Conservation (phyloP, 306 rosid genomes). For the Macrotyloma uniflorum region DNA sequence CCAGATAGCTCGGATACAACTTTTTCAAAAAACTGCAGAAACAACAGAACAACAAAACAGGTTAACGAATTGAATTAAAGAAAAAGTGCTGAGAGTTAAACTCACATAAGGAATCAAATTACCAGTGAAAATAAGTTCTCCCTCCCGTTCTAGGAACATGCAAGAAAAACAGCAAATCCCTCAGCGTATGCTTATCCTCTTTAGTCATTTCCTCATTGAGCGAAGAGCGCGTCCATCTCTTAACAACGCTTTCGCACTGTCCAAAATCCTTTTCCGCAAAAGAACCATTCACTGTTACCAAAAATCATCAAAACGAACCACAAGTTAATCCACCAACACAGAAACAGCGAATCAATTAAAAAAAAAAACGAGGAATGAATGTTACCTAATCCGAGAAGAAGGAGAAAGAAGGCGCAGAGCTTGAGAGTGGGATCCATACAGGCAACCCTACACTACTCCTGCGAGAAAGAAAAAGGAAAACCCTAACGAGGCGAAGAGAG, state of each 20-base stretch:
- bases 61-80: conserved; percentile 22
- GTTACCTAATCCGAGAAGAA: conserved; percentile 69
- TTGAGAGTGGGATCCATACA: conserved; percentile 69
- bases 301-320: conserved; percentile 22
- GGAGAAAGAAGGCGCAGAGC: conserved; percentile 46
- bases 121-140: conserved; percentile 91
- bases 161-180: conserved; percentile 86
- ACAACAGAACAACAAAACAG: conserved; percentile 36
- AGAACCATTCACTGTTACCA: conserved; percentile 48
- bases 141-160: conserved; percentile 99
- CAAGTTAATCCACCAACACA: neutral
- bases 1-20: conserved; percentile 75
- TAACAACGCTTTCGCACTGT: conserved; percentile 72
- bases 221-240: conserved; percentile 72
- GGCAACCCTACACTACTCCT: conserved; percentile 52
- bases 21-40: conserved; percentile 76
- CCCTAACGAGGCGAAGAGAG: conserved; percentile 21
- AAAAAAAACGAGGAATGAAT: neutral
- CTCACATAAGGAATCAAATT: neutral
- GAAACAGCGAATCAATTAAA: neutral
- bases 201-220: conserved; percentile 53
- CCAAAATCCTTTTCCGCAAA: conserved; percentile 49
- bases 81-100: neutral
- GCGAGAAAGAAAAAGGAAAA: conserved; percentile 15
- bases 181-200: conserved; percentile 70